These are phyloP conservation scores for Hirschfeldia incana DNA, from an alignment of 345 rosid species.

Conservation along the genomic window DNA sequence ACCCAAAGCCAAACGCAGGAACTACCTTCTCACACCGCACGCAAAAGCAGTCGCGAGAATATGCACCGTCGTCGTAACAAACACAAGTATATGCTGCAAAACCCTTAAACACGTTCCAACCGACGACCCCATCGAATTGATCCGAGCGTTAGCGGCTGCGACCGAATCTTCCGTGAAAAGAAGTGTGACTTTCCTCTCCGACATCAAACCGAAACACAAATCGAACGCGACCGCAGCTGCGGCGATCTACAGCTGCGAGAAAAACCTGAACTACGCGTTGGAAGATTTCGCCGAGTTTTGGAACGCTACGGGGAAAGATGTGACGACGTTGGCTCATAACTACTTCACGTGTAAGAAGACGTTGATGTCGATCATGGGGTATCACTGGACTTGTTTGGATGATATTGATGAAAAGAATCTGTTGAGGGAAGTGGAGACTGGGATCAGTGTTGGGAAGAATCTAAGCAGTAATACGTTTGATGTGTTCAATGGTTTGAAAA, in stretches of 20 bases:
- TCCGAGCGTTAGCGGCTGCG: slow-evolving; percentile 41
- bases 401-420: slow-evolving; percentile 35
- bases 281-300: slow-evolving; percentile 28
- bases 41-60: slow-evolving; percentile 47
- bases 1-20: slow-evolving; percentile 8
- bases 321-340: slow-evolving; percentile 29
- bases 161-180: slow-evolving; percentile 36
- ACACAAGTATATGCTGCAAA: slow-evolving; percentile 56
- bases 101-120: slow-evolving; percentile 43
- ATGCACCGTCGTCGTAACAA: slow-evolving; percentile 42
- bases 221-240: slow-evolving; percentile 7
- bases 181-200: slow-evolving; percentile 36
- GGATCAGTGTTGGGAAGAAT: slow-evolving; percentile 36
- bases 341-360: slow-evolving; percentile 32
- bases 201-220: slow-evolving; percentile 29
- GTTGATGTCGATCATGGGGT: slow-evolving; percentile 32
- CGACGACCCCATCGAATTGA: slow-evolving; percentile 51
- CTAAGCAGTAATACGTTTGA: slow-evolving; percentile 21
- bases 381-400: slow-evolving; percentile 38
- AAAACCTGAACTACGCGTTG: slow-evolving; percentile 33
- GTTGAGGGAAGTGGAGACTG: slow-evolving; percentile 28
- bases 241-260: slow-evolving; percentile 26
- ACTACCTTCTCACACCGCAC: slow-evolving; percentile 42
- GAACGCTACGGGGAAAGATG: slow-evolving; percentile 32
- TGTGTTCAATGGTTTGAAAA: slow-evolving; percentile 29